Conservation (phyloP, 2,329 filamentous ascomycete genomes). For the Xylariomycetidae sp. region DNA sequence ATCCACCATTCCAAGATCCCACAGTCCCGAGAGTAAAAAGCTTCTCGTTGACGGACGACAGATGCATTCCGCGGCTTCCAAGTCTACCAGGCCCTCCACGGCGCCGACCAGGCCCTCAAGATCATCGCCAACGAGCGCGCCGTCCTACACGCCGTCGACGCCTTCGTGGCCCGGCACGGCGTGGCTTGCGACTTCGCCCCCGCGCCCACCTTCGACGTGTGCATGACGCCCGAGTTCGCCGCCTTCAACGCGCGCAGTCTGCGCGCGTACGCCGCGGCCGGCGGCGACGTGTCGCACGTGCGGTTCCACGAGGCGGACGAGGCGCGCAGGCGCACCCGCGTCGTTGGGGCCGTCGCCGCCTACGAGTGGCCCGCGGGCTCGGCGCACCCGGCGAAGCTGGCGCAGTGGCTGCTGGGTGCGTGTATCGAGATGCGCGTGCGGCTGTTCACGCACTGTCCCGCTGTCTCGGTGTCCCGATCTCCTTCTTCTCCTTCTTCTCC, state of each 20-base stretch:
- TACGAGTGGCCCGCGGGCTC: conserved; percentile 48
- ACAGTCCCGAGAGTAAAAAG: too few species aligned
- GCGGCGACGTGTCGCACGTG: conserved; percentile 39
- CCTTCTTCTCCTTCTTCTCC: too few species aligned
- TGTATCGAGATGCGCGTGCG: conserved; percentile 32
- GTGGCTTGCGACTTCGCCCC: conserved; percentile 42
- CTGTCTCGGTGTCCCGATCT: conserved; percentile 20
- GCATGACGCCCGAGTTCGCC: conserved; percentile 41
- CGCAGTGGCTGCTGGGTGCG: conserved; percentile 39
- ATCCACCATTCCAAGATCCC: too few species aligned
- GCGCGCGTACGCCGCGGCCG: conserved; percentile 33
- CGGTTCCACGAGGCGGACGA: conserved; percentile 34
- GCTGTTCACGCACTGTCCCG: conserved; percentile 40
- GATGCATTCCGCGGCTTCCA: conserved; percentile 44
- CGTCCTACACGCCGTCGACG: conserved; percentile 32
- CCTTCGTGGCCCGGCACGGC: conserved; percentile 36
- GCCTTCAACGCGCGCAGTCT: conserved; percentile 36
- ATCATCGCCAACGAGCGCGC: conserved; percentile 40
- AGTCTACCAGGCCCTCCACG: conserved; percentile 37
- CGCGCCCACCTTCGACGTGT: conserved; percentile 43
- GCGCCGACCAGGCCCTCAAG: conserved; percentile 38
- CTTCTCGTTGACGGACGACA: too few species aligned
- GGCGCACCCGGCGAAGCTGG: conserved; percentile 43
- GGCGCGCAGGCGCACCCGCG: conserved; percentile 31
- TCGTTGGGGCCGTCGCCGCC: conserved; percentile 35